Evolutionary conservation across 345 rosid genomes (phyloP).

Genomic region (Noccaea caerulescens): DNA sequence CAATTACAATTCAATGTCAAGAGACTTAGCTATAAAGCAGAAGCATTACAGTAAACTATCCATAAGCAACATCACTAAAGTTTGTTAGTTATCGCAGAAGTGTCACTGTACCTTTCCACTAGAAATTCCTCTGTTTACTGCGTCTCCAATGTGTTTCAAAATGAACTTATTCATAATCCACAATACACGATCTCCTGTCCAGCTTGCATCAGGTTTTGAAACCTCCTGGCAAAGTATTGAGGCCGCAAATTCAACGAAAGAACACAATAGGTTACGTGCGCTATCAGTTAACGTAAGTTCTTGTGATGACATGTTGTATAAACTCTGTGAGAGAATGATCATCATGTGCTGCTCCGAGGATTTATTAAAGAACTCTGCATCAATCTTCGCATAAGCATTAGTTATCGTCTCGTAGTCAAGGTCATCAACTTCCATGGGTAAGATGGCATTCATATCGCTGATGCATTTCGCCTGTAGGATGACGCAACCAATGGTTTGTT

Average conservation of each 20-base stretch:
- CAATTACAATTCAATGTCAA: neutral
- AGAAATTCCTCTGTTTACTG: conserved; percentile 53
- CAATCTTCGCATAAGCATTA: conserved; percentile 64
- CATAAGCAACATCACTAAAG: no score
- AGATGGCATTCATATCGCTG: conserved; percentile 62
- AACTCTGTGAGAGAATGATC: conserved; percentile 73
- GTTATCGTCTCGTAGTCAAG: conserved; percentile 75
- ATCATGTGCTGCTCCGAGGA: conserved; percentile 56
- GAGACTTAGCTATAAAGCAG: neutral
- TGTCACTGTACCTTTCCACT: conserved; percentile 55
- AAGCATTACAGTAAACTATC: neutral
- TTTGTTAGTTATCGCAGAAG: no score
- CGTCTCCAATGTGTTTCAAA: conserved; percentile 66
- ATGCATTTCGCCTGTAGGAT: conserved; percentile 64
- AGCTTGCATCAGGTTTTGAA: conserved; percentile 43
- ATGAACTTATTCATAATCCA: conserved; percentile 61
- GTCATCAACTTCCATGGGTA: conserved; percentile 65
- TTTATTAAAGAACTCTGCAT: conserved; percentile 50
- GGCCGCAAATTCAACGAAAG: conserved; percentile 68
- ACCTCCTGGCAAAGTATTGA: conserved; percentile 48
- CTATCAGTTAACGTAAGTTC: conserved; percentile 65
- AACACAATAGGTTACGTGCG: conserved; percentile 61
- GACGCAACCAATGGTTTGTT: conserved; percentile 18
- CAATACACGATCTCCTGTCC: conserved; percentile 58
- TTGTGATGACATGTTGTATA: conserved; percentile 67